A percentile compares a stretch with the other conserved stretches of the same genome.
These are phyloP conservation scores for Gonapodya prolifera DNA, from an alignment of 192 early-diverging fungal genomes.

Conservation along the genomic window DNA sequence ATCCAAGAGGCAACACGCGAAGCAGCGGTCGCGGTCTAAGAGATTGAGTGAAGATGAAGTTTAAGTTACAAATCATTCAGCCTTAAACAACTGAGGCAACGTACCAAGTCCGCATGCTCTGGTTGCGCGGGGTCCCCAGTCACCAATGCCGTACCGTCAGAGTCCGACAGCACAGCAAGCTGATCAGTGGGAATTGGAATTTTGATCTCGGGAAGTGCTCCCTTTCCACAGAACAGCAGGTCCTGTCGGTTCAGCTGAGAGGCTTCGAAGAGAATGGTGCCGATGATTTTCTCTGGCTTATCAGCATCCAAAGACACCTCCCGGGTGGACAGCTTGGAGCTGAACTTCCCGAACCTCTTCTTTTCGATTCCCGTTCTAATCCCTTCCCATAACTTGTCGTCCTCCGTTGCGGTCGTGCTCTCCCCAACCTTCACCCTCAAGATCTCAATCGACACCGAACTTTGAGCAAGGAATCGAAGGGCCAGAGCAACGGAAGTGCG, in stretches of 20 bases:
- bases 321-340: background rate
- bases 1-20: background rate
- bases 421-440: background rate
- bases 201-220: background rate
- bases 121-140: background rate
- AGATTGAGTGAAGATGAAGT: too few relatives aligned
- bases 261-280: background rate
- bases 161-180: background rate
- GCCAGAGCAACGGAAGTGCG: slow-evolving; percentile 45
- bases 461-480: slow-evolving; percentile 6
- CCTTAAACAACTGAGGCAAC: background rate
- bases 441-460: background rate
- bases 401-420: background rate
- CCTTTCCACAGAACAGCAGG: background rate
- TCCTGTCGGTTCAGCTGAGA: background rate
- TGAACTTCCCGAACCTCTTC: background rate
- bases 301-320: background rate
- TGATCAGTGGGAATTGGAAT: background rate
- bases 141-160: background rate
- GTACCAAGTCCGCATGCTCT: background rate
- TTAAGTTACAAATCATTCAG: too few relatives aligned
- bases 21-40: background rate
- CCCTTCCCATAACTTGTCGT: background rate
- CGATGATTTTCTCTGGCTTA: background rate
- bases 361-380: background rate